Evolutionary conservation across 2,329 filamentous ascomycete species (phyloP).

Genomic region (Aspergillus ustus): DNA sequence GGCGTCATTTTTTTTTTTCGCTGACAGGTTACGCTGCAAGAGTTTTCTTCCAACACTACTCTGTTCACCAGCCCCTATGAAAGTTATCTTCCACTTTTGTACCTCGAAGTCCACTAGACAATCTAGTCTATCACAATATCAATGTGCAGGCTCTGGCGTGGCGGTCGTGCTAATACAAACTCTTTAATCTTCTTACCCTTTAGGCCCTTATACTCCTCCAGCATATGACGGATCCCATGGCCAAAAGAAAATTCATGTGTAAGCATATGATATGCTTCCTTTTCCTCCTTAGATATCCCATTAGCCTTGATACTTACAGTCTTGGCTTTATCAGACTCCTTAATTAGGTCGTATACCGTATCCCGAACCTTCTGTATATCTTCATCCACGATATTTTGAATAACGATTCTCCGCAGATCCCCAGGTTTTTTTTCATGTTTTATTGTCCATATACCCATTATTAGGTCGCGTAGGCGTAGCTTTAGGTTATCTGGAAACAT

Average conservation of each 20-base stretch:
- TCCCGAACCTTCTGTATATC: background rate
- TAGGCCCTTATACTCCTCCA: conserved; percentile 1
- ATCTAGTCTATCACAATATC: background rate
- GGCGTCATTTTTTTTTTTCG: no score
- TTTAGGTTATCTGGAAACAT: background rate
- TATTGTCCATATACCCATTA: conserved; percentile 1
- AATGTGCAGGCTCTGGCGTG: background rate
- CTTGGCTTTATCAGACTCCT: background rate
- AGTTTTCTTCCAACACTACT: no score
- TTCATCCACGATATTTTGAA: background rate
- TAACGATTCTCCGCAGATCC: background rate
- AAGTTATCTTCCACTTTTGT: no score
- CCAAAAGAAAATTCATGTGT: background rate
- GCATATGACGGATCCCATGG: background rate
- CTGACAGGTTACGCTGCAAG: no score
- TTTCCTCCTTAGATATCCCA: background rate
- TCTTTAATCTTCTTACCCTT: background rate
- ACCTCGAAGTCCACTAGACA: no score
- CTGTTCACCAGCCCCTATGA: no score
- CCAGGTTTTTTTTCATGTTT: background rate
- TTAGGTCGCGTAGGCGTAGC: background rate
- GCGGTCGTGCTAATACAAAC: conserved; percentile 2
- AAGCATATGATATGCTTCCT: background rate
- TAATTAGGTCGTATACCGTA: background rate
- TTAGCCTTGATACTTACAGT: background rate